Evolutionary conservation across 441 rosid species (phyloP).

Genomic region (Eutrema salsugineum): DNA sequence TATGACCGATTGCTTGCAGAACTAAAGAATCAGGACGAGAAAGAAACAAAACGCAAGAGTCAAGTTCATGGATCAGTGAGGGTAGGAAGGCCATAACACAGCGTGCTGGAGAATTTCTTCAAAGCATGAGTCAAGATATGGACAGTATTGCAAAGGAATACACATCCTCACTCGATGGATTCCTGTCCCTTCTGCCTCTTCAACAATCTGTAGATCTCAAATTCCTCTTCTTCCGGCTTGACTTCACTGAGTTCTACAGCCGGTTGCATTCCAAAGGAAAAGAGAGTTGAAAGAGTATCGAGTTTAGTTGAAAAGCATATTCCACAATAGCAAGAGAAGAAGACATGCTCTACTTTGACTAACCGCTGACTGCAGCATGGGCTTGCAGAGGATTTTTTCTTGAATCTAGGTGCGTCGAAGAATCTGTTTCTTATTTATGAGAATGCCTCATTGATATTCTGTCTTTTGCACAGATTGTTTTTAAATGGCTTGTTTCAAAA

Average conservation of each 20-base stretch:
- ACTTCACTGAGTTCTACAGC: conserved; percentile 87
- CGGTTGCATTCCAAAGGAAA: conserved; percentile 42
- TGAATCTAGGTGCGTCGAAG: conserved; percentile 20
- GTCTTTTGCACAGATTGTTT: conserved; percentile 22
- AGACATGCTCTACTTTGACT: conserved; percentile 22
- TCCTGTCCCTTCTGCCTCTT: conserved; percentile 75
- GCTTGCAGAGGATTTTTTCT: conserved; percentile 14
- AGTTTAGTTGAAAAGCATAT: conserved; percentile 21
- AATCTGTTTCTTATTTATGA: conserved; percentile 7
- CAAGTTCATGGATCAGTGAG: conserved; percentile 65
- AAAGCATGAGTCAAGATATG: conserved; percentile 71
- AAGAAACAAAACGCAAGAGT: conserved; percentile 40
- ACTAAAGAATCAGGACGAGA: conserved; percentile 55
- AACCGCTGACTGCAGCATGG: conserved; percentile 27
- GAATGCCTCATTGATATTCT: conserved; percentile 1
- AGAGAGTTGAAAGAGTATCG: conserved; percentile 8
- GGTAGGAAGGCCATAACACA: conserved; percentile 84
- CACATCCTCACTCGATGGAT: conserved; percentile 66
- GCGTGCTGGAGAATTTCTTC: conserved; percentile 87
- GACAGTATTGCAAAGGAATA: conserved; percentile 68
- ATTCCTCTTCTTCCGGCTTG: conserved; percentile 85
- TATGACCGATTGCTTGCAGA: conserved; percentile 30
- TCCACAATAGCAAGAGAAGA: conserved; percentile 23
- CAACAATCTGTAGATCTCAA: conserved; percentile 88
- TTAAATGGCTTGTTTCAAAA: conserved; percentile 16